Base-by-base conservation (phyloP, 768 basidiomycete species). In the Amanita thiersii region DNA sequence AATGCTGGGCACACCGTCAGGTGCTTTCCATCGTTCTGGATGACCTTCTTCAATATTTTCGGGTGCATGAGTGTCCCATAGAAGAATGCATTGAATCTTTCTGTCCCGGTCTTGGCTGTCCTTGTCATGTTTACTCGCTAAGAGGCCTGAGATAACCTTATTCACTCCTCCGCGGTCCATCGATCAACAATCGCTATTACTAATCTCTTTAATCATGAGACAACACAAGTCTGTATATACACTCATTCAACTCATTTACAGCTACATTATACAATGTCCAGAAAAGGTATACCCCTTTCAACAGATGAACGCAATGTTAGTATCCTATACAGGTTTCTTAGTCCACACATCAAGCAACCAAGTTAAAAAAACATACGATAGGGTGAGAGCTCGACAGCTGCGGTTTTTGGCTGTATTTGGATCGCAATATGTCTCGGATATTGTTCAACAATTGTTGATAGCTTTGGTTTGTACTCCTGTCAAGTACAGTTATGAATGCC, bases 1-100 rank as follows among this genome's bases (percentile, higher is more conserved):
- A 92, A 55, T 4, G 89, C 91, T 28, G 86, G 80, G 47, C 79
- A 78, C 33, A 86, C 72, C 39, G 74, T 55, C 2, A 94, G 67
- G 47, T 79, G 65, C 5, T 62, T 51, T 5, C 82, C 86, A 33
- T 78, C 65, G 51, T 86, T 79, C 5, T 69, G 68, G 32, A 96
- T 77, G 5, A 96, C 90, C 14, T 80, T 66, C 44, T 68, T 73
- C 28, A 96, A 65, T 52, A 97, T 84, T 37, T 74, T 75, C 4
- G 91, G 90, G 52, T 92, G 88, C 70, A 93, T 79, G 15, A 97
- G 65, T 0, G 88, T 94, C 9, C 93, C 93, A 59, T 93, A 91
- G 65, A 90, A 86, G 60, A 92, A 93, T 12, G 81, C 81, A 37
- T 26, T n/a, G n/a, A n/a, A n/a, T 43, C 42, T 37, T 20, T 12